Conservation (phyloP, 179 eudicot species). For the Corrigiola litoralis region DNA sequence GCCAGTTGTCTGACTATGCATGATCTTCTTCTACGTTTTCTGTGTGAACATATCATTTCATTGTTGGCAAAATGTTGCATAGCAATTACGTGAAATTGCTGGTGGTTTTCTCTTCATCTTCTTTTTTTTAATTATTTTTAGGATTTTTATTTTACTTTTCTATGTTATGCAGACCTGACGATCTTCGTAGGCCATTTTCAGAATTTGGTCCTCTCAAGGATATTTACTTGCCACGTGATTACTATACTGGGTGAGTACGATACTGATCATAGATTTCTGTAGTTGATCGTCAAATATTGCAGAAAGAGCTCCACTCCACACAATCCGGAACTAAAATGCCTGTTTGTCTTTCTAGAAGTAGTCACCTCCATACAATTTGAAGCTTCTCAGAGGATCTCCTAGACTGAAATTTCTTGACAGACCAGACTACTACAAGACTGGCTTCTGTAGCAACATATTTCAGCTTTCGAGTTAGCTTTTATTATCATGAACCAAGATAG, state of each 20-base stretch:
- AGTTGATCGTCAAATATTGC: too few relatives aligned
- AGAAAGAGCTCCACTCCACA: too few relatives aligned
- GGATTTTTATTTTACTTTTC: background rate
- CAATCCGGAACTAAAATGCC: background rate
- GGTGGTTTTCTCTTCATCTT: background rate
- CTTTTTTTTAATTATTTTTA: background rate
- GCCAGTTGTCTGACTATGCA: background rate
- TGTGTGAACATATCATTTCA: background rate
- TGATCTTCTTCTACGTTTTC: background rate
- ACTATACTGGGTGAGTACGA: constrained; percentile 70
- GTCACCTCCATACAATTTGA: background rate
- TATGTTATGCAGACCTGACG: constrained; percentile 59
- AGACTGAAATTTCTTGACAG: background rate
- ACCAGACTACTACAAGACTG: background rate
- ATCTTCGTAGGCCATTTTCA: constrained; percentile 74
- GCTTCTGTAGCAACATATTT: background rate
- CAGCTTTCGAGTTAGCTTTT: background rate
- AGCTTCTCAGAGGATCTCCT: background rate
- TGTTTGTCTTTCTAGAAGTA: constrained; percentile 8
- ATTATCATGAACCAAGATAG: constrained; percentile 2
- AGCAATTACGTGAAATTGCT: background rate
- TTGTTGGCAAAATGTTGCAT: background rate
- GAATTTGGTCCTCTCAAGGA: constrained; percentile 83
- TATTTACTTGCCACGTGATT: constrained; percentile 79
- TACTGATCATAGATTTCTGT: background rate